These are phyloP conservation scores for Pisolithus thermaeus DNA, from an alignment of 1,284 basidiomycete genomes.

Conservation along the genomic window DNA sequence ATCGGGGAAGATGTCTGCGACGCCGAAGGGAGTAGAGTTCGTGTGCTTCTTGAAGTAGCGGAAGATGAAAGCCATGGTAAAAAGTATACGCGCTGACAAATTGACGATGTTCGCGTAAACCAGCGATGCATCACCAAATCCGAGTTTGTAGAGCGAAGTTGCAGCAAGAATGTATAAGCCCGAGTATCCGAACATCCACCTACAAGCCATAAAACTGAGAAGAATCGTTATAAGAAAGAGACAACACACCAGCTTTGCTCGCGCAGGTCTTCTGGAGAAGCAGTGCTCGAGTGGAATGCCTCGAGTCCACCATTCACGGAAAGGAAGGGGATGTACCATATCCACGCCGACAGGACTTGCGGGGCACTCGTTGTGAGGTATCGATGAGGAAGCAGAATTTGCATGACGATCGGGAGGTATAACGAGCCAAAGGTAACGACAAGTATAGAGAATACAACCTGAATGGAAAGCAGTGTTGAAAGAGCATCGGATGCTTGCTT, in stretches of 20 bases:
- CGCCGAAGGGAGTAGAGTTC: conserved; percentile 16
- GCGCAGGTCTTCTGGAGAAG: conserved; percentile 56
- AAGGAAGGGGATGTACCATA: conserved; percentile 83
- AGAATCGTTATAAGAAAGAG: conserved; percentile 1
- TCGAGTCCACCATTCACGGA: conserved; percentile 87
- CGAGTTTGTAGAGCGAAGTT: conserved; percentile 41
- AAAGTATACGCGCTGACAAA: conserved; percentile 53
- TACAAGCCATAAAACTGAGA: conserved; percentile 16
- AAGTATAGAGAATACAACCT: conserved; percentile 65
- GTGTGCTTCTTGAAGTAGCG: conserved; percentile 31
- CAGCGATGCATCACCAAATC: conserved; percentile 62
- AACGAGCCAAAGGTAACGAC: conserved; percentile 69
- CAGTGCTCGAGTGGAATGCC: conserved; percentile 80
- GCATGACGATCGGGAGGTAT: conserved; percentile 65
- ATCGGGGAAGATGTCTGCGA: conserved; percentile 29
- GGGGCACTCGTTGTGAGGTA: conserved; percentile 74
- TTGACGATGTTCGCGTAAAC: conserved; percentile 73
- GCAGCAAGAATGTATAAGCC: conserved; percentile 52
- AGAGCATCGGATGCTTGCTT: conserved; percentile 39
- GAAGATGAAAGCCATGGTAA: conserved; percentile 36
- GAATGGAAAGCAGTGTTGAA: conserved; percentile 58
- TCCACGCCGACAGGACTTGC: conserved; percentile 68
- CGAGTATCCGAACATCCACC: conserved; percentile 70
- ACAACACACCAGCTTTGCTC: conserved; percentile 53
- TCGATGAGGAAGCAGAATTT: conserved; percentile 65